A percentile compares a stretch with the other conserved stretches of the same genome.
Conservation (phyloP, 192 early-diverging fungal genomes). For the Coemansia sp. region DNA sequence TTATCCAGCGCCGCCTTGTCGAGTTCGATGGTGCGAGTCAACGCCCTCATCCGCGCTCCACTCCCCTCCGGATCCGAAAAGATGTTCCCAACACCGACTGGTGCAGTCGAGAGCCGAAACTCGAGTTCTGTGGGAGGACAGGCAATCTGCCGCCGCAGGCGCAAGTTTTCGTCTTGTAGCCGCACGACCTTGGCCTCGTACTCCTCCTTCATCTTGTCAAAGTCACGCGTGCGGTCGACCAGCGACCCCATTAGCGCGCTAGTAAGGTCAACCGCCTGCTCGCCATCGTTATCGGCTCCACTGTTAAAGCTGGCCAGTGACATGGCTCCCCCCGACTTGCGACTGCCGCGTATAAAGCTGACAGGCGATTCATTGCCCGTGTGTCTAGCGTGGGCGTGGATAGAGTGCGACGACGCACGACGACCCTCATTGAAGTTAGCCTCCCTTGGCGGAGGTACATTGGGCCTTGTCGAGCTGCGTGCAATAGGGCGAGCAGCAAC, state of each 20-base stretch:
- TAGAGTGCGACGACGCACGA: slow-evolving; percentile 27
- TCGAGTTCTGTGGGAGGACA: neutral
- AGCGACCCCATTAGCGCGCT: slow-evolving; percentile 24
- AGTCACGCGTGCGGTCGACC: slow-evolving; percentile 20
- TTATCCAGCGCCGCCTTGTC: slow-evolving; percentile 36
- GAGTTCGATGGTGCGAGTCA: slow-evolving; percentile 13
- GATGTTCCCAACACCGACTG: slow-evolving; percentile 7
- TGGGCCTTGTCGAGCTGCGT: slow-evolving; percentile 20
- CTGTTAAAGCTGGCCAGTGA: slow-evolving; percentile 2
- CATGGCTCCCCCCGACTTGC: neutral
- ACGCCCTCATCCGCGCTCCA: slow-evolving; percentile 15
- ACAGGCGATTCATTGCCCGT: slow-evolving; percentile 30
- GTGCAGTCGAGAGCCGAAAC: neutral
- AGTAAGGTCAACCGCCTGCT: slow-evolving; percentile 11
- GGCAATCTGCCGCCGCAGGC: slow-evolving; percentile 16
- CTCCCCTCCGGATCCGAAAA: slow-evolving; percentile 22
- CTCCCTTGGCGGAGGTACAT: neutral
- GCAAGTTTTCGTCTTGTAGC: slow-evolving; percentile 18
- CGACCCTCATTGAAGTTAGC: slow-evolving; percentile 10
- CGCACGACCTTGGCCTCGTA: slow-evolving; percentile 19
- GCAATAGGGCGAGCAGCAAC: neutral
- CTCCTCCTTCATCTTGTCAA: slow-evolving; percentile 18
- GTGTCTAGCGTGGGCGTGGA: slow-evolving; percentile 10
- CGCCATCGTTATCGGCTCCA: neutral
- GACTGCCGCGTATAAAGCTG: slow-evolving; percentile 8